A percentile compares a stretch with the other conserved stretches of the same genome.
phyloP scores from a whole-genome alignment of 2,329 filamentous ascomycete species.

The Tolypocladium endophyticum region DNA sequence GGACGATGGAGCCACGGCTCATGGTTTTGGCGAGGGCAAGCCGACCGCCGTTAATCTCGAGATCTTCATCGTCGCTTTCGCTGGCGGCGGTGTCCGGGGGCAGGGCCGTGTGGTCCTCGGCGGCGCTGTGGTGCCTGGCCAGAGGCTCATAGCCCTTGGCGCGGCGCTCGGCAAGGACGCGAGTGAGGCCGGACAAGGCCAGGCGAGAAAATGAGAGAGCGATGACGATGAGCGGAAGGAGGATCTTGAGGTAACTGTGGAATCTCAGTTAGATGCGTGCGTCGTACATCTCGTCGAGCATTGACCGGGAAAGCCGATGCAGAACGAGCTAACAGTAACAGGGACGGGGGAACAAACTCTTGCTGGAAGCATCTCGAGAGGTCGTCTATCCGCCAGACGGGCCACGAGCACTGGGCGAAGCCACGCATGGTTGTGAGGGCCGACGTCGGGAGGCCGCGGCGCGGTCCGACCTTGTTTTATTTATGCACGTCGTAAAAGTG shows the following conservation, averaged over 20 bases:
- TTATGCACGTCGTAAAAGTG: not conserved
- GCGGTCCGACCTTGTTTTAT: not conserved
- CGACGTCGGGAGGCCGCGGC: constrained; percentile 1
- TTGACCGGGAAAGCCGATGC: constrained; percentile 1
- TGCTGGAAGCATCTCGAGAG: constrained; percentile 52
- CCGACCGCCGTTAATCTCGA: constrained; percentile 47
- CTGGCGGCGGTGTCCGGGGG: constrained; percentile 36
- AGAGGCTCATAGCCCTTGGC: constrained; percentile 47
- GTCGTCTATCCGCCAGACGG: constrained; percentile 54
- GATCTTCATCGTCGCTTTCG: constrained; percentile 46
- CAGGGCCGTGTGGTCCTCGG: constrained; percentile 39
- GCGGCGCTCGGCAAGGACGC: constrained; percentile 37
- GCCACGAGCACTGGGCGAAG: constrained; percentile 45
- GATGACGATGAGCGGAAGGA: constrained; percentile 67
- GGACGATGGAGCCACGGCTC: constrained; percentile 54
- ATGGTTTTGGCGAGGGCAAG: constrained; percentile 49
- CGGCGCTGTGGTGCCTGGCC: constrained; percentile 26
- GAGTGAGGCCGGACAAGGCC: constrained; percentile 43
- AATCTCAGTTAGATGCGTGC: not conserved
- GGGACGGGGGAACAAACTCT: constrained; percentile 44
- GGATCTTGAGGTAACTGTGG: constrained; percentile 43
- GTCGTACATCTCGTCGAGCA: not conserved
- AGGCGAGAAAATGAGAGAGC: constrained; percentile 61
- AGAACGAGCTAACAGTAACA: not conserved
- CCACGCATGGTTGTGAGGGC: constrained; percentile 26